Conservation (phyloP, 176 grass and related monocot genomes). For the Hordeum marinum region DNA sequence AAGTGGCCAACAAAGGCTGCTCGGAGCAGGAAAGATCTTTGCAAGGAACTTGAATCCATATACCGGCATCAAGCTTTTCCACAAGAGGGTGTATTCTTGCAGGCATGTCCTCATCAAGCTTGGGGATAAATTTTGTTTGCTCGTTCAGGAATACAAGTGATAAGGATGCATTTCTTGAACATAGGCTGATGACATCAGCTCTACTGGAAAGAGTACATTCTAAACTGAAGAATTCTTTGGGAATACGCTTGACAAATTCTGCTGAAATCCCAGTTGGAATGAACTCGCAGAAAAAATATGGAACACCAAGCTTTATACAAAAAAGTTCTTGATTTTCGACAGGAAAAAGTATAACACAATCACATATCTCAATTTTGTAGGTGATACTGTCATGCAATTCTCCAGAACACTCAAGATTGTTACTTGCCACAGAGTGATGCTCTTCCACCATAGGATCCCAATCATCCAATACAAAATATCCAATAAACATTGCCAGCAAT, state of each 20-base stretch:
- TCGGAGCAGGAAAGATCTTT: constrained; percentile 29
- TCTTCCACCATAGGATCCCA: constrained; percentile 58
- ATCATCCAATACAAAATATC: constrained; percentile 89
- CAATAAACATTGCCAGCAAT: constrained; percentile 72
- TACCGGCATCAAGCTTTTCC: constrained; percentile 65
- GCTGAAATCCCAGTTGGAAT: constrained; percentile 45
- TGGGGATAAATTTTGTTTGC: constrained; percentile 38
- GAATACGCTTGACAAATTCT: constrained; percentile 57
- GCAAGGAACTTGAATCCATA: constrained; percentile 80
- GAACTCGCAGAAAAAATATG: constrained; percentile 64
- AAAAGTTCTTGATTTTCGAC: constrained; percentile 55
- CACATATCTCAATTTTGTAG: constrained; percentile 82
- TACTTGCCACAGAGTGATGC: constrained; percentile 32
- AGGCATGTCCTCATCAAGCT: constrained; percentile 56
- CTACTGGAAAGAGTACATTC: constrained; percentile 51
- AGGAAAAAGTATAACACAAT: constrained; percentile 76
- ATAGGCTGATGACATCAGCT: constrained; percentile 53
- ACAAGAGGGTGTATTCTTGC: constrained; percentile 55
- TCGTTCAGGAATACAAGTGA: constrained; percentile 54
- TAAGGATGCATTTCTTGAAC: constrained; percentile 60
- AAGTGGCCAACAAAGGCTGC: constrained; percentile 45
- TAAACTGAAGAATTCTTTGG: constrained; percentile 60
- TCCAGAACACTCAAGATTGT: constrained; percentile 24
- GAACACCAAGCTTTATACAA: constrained; percentile 62
- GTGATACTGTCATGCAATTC: constrained; percentile 33